A percentile compares a stretch with the other conserved stretches of the same genome.
These are phyloP conservation scores for Gossypium herbaceum DNA, from an alignment of 345 rosid genomes.

Conservation along the genomic window DNA sequence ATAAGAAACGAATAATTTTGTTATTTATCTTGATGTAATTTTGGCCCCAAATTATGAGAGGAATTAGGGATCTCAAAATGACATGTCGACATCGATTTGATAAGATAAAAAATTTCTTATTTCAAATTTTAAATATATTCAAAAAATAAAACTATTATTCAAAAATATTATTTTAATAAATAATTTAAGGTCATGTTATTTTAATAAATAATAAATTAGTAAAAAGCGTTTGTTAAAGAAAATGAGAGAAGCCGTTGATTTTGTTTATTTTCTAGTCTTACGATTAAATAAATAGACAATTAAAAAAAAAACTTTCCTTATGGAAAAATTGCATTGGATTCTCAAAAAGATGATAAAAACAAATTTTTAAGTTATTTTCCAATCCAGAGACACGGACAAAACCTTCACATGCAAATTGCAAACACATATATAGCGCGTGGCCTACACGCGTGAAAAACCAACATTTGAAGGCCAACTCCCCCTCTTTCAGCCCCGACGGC, in stretches of 20 bases:
- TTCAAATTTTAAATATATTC: no score
- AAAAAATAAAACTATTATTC: no score
- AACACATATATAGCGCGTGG: not conserved
- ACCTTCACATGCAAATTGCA: not conserved
- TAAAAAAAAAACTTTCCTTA: not conserved
- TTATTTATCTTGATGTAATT: no score
- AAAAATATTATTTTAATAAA: no score
- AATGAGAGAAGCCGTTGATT: not conserved
- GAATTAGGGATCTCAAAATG: no score
- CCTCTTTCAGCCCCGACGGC: slow-evolving; percentile 23
- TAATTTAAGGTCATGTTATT: no score
- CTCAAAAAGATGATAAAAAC: not conserved
- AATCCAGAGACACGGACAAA: not conserved
- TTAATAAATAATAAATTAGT: no score
- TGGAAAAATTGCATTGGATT: not conserved
- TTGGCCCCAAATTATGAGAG: no score
- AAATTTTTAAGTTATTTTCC: not conserved
- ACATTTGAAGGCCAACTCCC: slow-evolving; percentile 15
- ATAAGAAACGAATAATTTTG: no score
- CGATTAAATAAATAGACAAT: not conserved
- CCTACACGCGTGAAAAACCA: not conserved
- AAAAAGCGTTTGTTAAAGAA: no score
- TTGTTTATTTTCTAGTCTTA: not conserved
- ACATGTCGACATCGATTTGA: no score
- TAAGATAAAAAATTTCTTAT: no score